Evolutionary conservation across 257 asterid genomes (phyloP).

Genomic region (Asclepias syriaca): DNA sequence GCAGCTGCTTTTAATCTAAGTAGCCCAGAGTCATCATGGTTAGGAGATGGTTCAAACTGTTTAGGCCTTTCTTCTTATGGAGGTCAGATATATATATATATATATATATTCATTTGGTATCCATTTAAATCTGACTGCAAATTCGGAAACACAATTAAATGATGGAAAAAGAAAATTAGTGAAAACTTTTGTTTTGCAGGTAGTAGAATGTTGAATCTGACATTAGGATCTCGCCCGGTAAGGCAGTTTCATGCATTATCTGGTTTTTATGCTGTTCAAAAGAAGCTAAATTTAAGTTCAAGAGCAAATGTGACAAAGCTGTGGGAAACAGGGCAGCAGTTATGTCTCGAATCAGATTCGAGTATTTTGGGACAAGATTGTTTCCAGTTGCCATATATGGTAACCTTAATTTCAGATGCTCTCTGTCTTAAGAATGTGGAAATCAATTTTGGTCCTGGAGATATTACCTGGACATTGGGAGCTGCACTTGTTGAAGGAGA

Average conservation of each 20-base stretch:
- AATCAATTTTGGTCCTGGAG: constrained; percentile 68
- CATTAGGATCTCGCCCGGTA: constrained; percentile 27
- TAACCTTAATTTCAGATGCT: constrained; percentile 55
- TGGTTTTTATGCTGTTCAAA: constrained; percentile 60
- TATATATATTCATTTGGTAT: too few species aligned
- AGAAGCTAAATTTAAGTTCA: constrained; percentile 46
- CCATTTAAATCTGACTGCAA: too few species aligned
- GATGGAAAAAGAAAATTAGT: not conserved
- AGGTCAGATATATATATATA: constrained; percentile 30
- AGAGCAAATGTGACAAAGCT: constrained; percentile 44
- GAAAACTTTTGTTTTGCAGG: constrained; percentile 39
- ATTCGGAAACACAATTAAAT: not conserved
- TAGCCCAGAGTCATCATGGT: constrained; percentile 32
- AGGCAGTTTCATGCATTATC: constrained; percentile 64
- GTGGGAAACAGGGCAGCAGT: constrained; percentile 44
- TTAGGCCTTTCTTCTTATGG: constrained; percentile 50
- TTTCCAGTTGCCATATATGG: constrained; percentile 57
- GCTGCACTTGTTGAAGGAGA: constrained; percentile 72
- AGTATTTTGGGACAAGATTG: constrained; percentile 39
- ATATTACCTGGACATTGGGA: constrained; percentile 78
- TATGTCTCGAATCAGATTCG: constrained; percentile 40
- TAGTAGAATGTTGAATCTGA: constrained; percentile 34
- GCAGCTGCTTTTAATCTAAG: constrained; percentile 68
- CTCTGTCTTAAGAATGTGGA: constrained; percentile 59
- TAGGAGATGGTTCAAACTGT: constrained; percentile 38